These are phyloP conservation scores for Simplicillium sp. DNA, from an alignment of 2,329 filamentous ascomycete genomes.

Conservation along the genomic window DNA sequence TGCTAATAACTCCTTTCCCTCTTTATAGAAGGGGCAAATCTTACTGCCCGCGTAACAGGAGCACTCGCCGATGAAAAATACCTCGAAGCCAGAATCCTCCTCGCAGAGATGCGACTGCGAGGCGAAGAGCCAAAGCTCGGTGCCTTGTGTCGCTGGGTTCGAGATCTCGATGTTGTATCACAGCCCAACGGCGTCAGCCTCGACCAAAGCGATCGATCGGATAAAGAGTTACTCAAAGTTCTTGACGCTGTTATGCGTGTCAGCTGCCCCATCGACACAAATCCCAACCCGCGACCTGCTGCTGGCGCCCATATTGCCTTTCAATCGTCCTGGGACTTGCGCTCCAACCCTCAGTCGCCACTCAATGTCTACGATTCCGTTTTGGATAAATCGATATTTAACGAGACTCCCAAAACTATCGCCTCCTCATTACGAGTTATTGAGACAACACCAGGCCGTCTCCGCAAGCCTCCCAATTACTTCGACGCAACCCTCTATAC, in stretches of 20 bases:
- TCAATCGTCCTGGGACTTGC: conserved; percentile 52
- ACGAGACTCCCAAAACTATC: conserved; percentile 24
- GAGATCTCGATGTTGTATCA: conserved; percentile 59
- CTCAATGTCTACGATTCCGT: conserved; percentile 47
- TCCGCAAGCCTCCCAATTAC: conserved; percentile 58
- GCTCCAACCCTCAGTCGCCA: conserved; percentile 24
- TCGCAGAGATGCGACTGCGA: conserved; percentile 63
- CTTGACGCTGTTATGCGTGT: conserved; percentile 56
- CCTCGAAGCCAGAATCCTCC: conserved; percentile 52
- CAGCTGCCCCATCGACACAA: conserved; percentile 50
- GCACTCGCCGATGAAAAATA: conserved; percentile 58
- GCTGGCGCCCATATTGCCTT: conserved; percentile 42
- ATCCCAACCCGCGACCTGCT: conserved; percentile 18
- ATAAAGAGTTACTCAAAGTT: conserved; percentile 45
- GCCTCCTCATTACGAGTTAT: conserved; percentile 43
- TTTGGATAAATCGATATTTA: conserved; percentile 44
- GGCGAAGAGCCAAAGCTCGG: conserved; percentile 56
- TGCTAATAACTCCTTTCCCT: conserved; percentile 4
- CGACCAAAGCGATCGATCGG: conserved; percentile 23
- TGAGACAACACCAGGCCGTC: conserved; percentile 48
- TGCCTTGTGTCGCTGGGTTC: conserved; percentile 62
- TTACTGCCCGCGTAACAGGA: conserved; percentile 57
- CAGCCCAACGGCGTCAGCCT: conserved; percentile 32
- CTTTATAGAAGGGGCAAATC: conserved; percentile 41
- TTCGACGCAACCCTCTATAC: conserved; percentile 58